phyloP scores from a whole-genome alignment of 2,329 filamentous ascomycete species.

The Neurospora sp. region DNA sequence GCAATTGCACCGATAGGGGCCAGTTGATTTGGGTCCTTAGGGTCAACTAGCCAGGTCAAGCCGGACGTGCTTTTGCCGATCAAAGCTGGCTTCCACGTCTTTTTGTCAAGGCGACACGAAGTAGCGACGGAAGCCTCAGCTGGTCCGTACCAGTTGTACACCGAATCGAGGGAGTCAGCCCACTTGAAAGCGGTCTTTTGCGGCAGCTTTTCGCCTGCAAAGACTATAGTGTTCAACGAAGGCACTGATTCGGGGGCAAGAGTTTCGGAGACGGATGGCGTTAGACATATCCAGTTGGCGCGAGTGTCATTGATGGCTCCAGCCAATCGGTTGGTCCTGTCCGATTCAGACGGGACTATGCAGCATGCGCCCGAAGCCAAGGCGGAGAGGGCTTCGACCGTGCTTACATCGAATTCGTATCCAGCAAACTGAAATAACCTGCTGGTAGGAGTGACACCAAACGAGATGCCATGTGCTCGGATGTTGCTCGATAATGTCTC shows the following conservation, averaged over 20 bases:
- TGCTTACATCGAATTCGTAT: conserved; percentile 23
- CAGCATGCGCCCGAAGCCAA: conserved; percentile 21
- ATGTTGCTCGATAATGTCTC: conserved; percentile 14
- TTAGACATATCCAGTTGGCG: conserved; percentile 21
- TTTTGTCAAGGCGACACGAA: conserved; percentile 14
- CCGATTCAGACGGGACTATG: conserved; percentile 29
- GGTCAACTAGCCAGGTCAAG: conserved; percentile 38
- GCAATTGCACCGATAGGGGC: conserved; percentile 23
- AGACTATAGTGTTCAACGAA: conserved; percentile 18
- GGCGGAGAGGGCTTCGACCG: conserved; percentile 14
- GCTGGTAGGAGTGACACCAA: conserved; percentile 15
- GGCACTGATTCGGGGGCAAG: conserved; percentile 20
- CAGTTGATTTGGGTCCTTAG: conserved; percentile 35
- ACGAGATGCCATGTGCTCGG: conserved; percentile 10
- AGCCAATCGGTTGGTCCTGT: conserved; percentile 28
- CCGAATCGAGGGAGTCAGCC: conserved; percentile 14
- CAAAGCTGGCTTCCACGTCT: conserved; percentile 9
- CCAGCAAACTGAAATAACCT: conserved; percentile 26
- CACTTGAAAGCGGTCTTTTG: conserved; percentile 13
- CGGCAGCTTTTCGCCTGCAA: conserved; percentile 19
- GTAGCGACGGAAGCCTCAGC: conserved; percentile 17
- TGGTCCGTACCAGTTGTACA: conserved; percentile 20
- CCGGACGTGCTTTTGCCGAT: conserved; percentile 19
- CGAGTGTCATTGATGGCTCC: conserved; percentile 19
- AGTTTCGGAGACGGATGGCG: conserved; percentile 20